Conservation (phyloP, 202 grass and related monocot species). For the Carex arenaria region DNA sequence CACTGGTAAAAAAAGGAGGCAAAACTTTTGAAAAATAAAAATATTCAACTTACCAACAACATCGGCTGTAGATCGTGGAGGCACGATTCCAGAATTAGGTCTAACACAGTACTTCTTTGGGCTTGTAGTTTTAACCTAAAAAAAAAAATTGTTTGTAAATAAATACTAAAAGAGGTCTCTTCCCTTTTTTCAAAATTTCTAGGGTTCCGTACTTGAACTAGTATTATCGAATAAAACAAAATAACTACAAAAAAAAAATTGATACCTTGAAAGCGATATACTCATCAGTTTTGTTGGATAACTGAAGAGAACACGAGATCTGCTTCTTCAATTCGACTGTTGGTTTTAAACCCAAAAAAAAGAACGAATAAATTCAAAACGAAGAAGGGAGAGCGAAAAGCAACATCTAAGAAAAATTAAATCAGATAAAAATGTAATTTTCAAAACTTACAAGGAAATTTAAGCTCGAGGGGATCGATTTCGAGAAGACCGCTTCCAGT, state of each 20-base stretch:
- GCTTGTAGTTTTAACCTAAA: conserved; percentile 90
- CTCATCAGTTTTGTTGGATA: conserved; percentile 65
- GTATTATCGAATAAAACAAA: not conserved
- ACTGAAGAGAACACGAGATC: conserved; percentile 80
- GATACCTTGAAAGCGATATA: conserved; percentile 77
- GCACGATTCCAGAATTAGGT: conserved; percentile 70
- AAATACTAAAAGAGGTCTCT: not conserved
- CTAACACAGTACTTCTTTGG: conserved; percentile 88
- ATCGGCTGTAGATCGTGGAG: conserved; percentile 56
- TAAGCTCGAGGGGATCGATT: conserved; percentile 77
- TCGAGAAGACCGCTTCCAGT: conserved; percentile 49
- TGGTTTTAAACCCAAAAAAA: conserved; percentile 1
- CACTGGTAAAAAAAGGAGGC: not conserved
- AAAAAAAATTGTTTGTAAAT: conserved; percentile 26
- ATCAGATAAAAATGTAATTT: not conserved
- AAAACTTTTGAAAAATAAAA: not conserved
- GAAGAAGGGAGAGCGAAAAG: not conserved
- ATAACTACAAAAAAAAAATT: not conserved
- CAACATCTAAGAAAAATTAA: not conserved
- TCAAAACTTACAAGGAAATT: conserved; percentile 64
- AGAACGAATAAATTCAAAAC: conserved; percentile 24
- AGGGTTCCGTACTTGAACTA: not conserved
- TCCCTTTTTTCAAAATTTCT: not conserved
- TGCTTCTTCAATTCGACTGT: conserved; percentile 82
- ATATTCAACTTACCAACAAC: conserved; percentile 45